Base-by-base conservation (phyloP, 306 rosid species). In the Cicer judaicum region DNA sequence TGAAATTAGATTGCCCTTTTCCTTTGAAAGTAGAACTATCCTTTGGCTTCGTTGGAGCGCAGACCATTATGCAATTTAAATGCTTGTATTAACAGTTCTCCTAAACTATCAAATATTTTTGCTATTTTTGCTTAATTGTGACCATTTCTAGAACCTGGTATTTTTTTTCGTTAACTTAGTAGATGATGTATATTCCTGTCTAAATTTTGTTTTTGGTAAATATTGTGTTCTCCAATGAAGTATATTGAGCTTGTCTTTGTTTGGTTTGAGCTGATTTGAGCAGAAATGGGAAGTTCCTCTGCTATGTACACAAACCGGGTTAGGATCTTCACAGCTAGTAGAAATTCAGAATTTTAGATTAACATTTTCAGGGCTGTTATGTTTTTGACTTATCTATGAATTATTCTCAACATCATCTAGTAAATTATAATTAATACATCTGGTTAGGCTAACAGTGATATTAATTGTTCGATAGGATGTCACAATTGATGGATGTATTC, bases 21-120 rank as follows among this genome's bases (percentile, higher is more conserved):
- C 68, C 80, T 69, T 91, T 88, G 48, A 81, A 83, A 78, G 81
- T 85, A 79, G 85, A 86, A 77, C 68, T 87, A 47, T 86, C 87
- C 87, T 19, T 78, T 87, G 77, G 70, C 87, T 73, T 88, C 84
- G 5, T 88, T 82, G 68, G 34, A 52, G 36, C 16, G 3, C 62
- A 44, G 11, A 61, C 73, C 19, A 16, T 40, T 41, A 24, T 54
- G 80, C 66, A 47, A 34, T 39, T 46, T 39, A 21, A 53, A 44
- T 8, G 44, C 13, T 62, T 40, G 52, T 43, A 4, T 62, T 16
- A 76, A 16, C 50, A 2, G 60, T 68, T 78, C 60, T 55, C 42
- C 10, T 47, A 4, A 40, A 43, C 54, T 21, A 5, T 8, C 34
- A 9, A 62, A 15, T 1, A 14, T 14, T 16, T 64, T 78, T 39